A percentile compares a stretch with the other conserved stretches of the same genome.
phyloP scores from a whole-genome alignment of 306 rosid species.

The Sesbania bispinosa region DNA sequence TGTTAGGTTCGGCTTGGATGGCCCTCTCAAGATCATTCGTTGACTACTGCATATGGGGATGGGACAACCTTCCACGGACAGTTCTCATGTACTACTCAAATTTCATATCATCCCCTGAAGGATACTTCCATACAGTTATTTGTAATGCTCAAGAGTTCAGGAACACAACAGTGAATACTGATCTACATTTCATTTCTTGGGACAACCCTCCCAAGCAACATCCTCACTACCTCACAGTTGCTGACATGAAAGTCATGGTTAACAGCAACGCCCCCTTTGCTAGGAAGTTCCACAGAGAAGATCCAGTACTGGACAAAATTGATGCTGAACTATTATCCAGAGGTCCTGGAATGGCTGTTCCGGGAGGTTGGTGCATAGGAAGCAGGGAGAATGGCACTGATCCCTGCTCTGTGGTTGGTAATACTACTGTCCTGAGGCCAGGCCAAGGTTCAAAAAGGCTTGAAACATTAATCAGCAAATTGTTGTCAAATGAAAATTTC shows the following conservation, averaged over 20 bases:
- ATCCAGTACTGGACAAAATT: conserved; percentile 74
- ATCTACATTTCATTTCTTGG: conserved; percentile 95
- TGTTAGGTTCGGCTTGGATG: conserved; percentile 97
- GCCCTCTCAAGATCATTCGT: conserved; percentile 87
- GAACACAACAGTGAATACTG: conserved; percentile 92
- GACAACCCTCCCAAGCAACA: conserved; percentile 99
- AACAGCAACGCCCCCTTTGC: conserved; percentile 92
- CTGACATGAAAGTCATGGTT: conserved; percentile 67
- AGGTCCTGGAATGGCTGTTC: conserved; percentile 67
- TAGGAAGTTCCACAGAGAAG: conserved; percentile 73
- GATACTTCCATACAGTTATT: conserved; percentile 93
- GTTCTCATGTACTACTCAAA: conserved; percentile 94
- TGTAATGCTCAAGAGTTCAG: conserved; percentile 92
- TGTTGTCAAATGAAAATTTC: conserved; percentile 66
- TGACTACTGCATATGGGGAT: conserved; percentile 97
- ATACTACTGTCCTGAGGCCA: conserved; percentile 66
- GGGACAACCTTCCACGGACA: conserved; percentile 97
- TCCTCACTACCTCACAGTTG: conserved; percentile 77
- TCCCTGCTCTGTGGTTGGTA: conserved; percentile 65
- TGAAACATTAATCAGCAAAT: conserved; percentile 61
- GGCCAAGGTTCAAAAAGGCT: conserved; percentile 74
- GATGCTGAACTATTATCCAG: conserved; percentile 66
- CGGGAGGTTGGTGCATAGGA: conserved; percentile 99
- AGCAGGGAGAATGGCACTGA: conserved; percentile 72
- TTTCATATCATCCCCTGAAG: conserved; percentile 95